phyloP scores from a whole-genome alignment of 306 rosid genomes.

The Sindora glabra region DNA sequence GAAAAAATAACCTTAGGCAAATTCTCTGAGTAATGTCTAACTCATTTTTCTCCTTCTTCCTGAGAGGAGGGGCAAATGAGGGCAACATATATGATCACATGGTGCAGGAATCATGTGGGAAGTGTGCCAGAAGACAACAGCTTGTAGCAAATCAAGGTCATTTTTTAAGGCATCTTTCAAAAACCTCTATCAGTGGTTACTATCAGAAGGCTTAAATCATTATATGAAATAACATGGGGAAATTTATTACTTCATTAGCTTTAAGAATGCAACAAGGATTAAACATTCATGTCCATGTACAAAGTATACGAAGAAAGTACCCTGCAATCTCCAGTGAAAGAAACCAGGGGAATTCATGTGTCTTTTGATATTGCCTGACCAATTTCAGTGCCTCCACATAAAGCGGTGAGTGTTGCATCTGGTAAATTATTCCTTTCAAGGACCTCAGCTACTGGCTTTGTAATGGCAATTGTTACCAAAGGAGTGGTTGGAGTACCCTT shows the following conservation, averaged over 20 bases:
- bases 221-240: too few relatives aligned
- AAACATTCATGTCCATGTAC: not conserved
- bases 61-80: too few relatives aligned
- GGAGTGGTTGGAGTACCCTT: constrained; percentile 99
- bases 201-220: not conserved
- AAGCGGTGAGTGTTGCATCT: constrained; percentile 76
- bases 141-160: not conserved
- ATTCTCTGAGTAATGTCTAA: not conserved
- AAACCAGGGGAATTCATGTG: constrained; percentile 76
- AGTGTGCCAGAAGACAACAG: not conserved
- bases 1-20: not conserved
- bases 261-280: not conserved
- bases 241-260: not conserved
- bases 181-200: not conserved
- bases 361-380: constrained; percentile 90
- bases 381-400: constrained; percentile 94
- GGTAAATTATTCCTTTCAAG: constrained; percentile 86
- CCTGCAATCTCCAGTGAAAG: constrained; percentile 97
- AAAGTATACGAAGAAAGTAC: constrained; percentile 26
- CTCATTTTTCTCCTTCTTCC: not conserved
- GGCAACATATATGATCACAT: not conserved
- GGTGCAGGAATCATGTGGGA: not conserved
- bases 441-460: constrained; percentile 89
- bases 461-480: constrained; percentile 77
- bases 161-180: not conserved